phyloP scores from a whole-genome alignment of 2,329 filamentous ascomycete species.

The Beauveria brongniartii region DNA sequence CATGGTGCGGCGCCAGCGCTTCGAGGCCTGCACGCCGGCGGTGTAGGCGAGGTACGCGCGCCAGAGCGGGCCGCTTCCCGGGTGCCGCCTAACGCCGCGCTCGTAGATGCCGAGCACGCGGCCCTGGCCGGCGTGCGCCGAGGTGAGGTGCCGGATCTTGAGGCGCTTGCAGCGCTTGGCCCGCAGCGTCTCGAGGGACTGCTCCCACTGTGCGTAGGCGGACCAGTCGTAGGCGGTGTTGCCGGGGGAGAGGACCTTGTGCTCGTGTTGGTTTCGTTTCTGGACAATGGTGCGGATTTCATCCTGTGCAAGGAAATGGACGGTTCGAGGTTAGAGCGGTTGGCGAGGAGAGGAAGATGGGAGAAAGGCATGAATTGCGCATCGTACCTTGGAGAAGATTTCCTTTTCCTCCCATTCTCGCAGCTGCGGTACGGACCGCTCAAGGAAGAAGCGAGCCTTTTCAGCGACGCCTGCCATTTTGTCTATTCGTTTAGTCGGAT shows the following conservation, averaged over 20 bases:
- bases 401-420: constrained; percentile 88
- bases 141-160: constrained; percentile 59
- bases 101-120: constrained; percentile 87
- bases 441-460: constrained; percentile 91
- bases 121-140: constrained; percentile 64
- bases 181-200: constrained; percentile 64
- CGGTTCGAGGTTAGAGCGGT: not conserved
- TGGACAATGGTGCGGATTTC: constrained; percentile 84
- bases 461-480: constrained; percentile 77
- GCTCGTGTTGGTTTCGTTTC: constrained; percentile 89
- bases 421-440: constrained; percentile 85
- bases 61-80: constrained; percentile 76
- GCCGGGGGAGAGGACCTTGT: constrained; percentile 77
- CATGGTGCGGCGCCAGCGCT: constrained; percentile 57
- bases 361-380: not conserved
- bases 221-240: constrained; percentile 71
- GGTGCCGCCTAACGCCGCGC: constrained; percentile 75
- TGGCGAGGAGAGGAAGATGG: not conserved
- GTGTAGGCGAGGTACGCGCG: constrained; percentile 83
- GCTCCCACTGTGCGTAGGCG: constrained; percentile 69
- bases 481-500: not conserved
- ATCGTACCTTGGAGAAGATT: constrained; percentile 68
- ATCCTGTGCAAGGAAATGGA: constrained; percentile 44
- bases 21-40: constrained; percentile 56
- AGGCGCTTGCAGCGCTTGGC: constrained; percentile 76